Conservation (phyloP, 2,329 filamentous ascomycete genomes). For the Colletotrichum karsti region DNA sequence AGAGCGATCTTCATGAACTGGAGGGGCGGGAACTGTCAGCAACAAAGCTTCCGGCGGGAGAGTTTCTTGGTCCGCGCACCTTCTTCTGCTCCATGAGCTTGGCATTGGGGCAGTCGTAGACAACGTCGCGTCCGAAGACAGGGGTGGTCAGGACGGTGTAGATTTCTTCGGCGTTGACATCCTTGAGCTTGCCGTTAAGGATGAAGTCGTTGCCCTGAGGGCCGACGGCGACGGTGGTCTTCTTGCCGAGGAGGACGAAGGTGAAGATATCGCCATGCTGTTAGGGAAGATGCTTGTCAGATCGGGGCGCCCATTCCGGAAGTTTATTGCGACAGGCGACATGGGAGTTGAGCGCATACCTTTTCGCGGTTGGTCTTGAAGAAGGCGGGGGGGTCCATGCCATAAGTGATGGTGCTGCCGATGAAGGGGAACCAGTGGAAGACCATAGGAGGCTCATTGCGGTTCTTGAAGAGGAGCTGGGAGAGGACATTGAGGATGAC, state of each 20-base stretch:
- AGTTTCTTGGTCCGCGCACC: conserved; percentile 55
- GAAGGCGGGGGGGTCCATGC: conserved; percentile 92
- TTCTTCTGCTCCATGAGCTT: conserved; percentile 98
- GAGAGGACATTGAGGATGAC: conserved; percentile 81
- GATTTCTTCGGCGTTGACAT: conserved; percentile 90
- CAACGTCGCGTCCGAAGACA: conserved; percentile 84
- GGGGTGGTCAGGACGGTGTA: conserved; percentile 80
- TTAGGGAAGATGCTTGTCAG: conserved; percentile 7
- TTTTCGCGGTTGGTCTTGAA: conserved; percentile 80
- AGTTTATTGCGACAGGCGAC: background rate
- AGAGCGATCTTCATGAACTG: conserved; percentile 85
- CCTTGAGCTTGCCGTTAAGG: conserved; percentile 88
- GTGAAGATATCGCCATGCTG: conserved; percentile 92
- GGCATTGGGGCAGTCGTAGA: conserved; percentile 90
- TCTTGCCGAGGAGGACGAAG: conserved; percentile 87
- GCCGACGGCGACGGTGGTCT: conserved; percentile 86
- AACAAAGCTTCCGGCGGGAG: background rate
- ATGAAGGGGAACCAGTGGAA: conserved; percentile 86
- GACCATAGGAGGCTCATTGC: conserved; percentile 81
- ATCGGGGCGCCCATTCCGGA: background rate
- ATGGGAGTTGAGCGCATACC: conserved; percentile 55
- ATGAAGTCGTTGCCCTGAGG: conserved; percentile 90
- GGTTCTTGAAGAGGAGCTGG: conserved; percentile 84
- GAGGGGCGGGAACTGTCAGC: conserved; percentile 28
- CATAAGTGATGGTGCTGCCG: conserved; percentile 92